These are phyloP conservation scores for Cystobasidiaceae sp. DNA, from an alignment of 1,284 basidiomycete species.

Conservation along the genomic window DNA sequence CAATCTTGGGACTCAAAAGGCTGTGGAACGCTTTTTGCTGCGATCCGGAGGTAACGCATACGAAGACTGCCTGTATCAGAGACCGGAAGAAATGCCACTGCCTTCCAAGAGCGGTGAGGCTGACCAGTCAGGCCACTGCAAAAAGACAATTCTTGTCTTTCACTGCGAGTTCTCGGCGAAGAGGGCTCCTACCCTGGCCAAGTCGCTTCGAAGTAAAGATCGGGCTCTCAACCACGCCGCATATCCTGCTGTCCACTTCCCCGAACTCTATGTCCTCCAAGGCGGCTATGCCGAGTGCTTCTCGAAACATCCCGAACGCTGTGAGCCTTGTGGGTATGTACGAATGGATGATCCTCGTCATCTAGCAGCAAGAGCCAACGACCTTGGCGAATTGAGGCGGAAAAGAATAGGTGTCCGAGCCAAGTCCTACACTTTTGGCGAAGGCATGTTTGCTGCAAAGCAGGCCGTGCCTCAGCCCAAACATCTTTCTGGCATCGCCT, in stretches of 20 bases:
- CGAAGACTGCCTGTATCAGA: slow-evolving; percentile 31
- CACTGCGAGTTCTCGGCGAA: slow-evolving; percentile 98
- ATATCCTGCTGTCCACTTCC: slow-evolving; percentile 91
- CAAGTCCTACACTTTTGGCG: slow-evolving; percentile 82
- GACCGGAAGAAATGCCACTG: slow-evolving; percentile 55
- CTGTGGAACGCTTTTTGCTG: slow-evolving; percentile 75
- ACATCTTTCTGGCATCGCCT: slow-evolving; percentile 6
- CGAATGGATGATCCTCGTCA: slow-evolving; percentile 90
- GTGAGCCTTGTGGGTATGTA: slow-evolving; percentile 77
- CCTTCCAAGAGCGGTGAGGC: slow-evolving; percentile 75
- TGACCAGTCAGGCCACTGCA: slow-evolving; percentile 47
- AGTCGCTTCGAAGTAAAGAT: slow-evolving; percentile 84
- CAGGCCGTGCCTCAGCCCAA: not conserved
- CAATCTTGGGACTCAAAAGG: slow-evolving; percentile 79
- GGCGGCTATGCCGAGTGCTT: slow-evolving; percentile 92
- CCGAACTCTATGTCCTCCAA: slow-evolving; percentile 93
- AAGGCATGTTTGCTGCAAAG: slow-evolving; percentile 44
- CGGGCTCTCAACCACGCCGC: slow-evolving; percentile 76
- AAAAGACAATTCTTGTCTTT: slow-evolving; percentile 84
- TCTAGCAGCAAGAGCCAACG: slow-evolving; percentile 68
- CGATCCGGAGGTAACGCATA: slow-evolving; percentile 48
- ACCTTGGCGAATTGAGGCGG: slow-evolving; percentile 79
- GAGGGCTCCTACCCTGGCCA: slow-evolving; percentile 93
- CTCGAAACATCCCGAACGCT: slow-evolving; percentile 60
- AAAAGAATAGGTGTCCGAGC: slow-evolving; percentile 77